These are phyloP conservation scores for Inosperma sp. DNA, from an alignment of 768 basidiomycete genomes.

Conservation along the genomic window DNA sequence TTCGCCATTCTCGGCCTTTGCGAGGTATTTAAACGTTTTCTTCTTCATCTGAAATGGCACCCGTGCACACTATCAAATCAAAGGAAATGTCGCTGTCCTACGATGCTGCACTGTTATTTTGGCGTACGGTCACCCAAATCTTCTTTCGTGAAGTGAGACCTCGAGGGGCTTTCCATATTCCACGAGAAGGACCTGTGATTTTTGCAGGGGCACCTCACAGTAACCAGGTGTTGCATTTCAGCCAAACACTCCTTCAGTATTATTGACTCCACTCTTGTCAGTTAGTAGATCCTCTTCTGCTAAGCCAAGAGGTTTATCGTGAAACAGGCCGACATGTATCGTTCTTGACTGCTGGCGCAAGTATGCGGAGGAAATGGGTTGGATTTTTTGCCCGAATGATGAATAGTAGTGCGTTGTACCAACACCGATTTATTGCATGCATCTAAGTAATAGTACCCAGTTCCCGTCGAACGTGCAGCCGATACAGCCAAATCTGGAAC, in stretches of 20 bases:
- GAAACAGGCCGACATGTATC: slow-evolving; percentile 79
- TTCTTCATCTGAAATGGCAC: slow-evolving; percentile 1
- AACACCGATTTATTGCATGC: background rate
- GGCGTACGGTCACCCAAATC: slow-evolving; percentile 81
- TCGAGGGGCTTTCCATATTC: slow-evolving; percentile 92
- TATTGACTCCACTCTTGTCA: slow-evolving; percentile 28
- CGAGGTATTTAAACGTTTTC: too few relatives aligned
- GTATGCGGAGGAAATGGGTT: slow-evolving; percentile 73
- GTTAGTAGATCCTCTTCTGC: slow-evolving; percentile 89
- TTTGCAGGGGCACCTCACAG: slow-evolving; percentile 92
- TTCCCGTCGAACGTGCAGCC: slow-evolving; percentile 89
- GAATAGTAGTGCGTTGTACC: slow-evolving; percentile 67
- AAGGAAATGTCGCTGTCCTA: slow-evolving; percentile 40
- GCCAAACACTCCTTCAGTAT: background rate
- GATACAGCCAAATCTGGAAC: slow-evolving; percentile 75
- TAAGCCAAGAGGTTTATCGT: slow-evolving; percentile 80
- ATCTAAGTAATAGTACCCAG: slow-evolving; percentile 38
- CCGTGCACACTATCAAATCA: slow-evolving; percentile 14
- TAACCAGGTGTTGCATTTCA: slow-evolving; percentile 60
- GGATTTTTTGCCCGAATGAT: slow-evolving; percentile 80
- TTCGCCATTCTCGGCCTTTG: background rate
- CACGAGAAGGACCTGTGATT: slow-evolving; percentile 83
- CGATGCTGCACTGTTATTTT: slow-evolving; percentile 78
- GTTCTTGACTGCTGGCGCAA: slow-evolving; percentile 86
- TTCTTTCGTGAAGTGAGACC: slow-evolving; percentile 97